Conservation (phyloP, 768 basidiomycete genomes). For the Fomitopsis serialis region DNA sequence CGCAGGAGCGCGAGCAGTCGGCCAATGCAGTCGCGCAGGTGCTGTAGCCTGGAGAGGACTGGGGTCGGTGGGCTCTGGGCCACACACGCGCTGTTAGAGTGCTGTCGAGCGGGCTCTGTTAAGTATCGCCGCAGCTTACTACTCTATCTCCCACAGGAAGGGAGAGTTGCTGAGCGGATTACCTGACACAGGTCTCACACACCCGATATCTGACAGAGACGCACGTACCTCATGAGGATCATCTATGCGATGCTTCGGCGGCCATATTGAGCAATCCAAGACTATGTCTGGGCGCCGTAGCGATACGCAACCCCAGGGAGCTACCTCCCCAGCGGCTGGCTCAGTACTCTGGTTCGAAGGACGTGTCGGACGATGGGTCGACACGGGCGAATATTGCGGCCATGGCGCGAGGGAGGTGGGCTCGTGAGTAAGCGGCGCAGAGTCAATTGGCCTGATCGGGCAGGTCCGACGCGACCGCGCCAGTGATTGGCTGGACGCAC, state of each 20-base stretch:
- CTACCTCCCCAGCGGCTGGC: background rate
- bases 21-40: no score
- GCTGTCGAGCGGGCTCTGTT: background rate
- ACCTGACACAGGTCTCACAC: background rate
- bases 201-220: background rate
- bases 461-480: background rate
- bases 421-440: background rate
- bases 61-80: no score
- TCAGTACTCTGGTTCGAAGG: background rate
- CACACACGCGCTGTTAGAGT: constrained; percentile 12
- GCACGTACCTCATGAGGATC: background rate
- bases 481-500: constrained; percentile 4
- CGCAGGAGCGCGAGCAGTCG: no score
- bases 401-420: background rate
- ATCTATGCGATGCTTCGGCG: background rate
- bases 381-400: background rate
- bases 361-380: background rate
- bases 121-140: constrained; percentile 5
- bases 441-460: background rate
- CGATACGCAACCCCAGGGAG: background rate
- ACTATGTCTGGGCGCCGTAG: background rate
- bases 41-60: no score
- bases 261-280: background rate
- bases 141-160: background rate
- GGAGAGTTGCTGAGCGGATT: background rate